A percentile compares a stretch with the other conserved stretches of the same genome.
Evolutionary conservation across 2,329 filamentous ascomycete genomes (phyloP).

Genomic region (Cladobotryum mycophilum): DNA sequence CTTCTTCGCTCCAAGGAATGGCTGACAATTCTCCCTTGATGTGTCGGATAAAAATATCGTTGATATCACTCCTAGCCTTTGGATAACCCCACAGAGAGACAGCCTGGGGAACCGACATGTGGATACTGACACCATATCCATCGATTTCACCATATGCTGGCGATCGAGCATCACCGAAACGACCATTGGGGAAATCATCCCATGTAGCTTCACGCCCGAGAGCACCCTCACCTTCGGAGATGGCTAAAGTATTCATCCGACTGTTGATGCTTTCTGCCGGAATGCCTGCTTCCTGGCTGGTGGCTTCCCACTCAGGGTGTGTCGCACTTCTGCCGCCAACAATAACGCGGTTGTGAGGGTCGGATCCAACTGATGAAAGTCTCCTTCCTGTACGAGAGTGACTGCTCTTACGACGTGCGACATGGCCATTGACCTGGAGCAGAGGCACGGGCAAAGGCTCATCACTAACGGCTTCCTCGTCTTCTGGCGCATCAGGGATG

Average conservation of each 20-base stretch:
- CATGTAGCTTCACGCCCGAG: slow-evolving; percentile 92
- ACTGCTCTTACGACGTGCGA: slow-evolving; percentile 25
- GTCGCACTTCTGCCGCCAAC: slow-evolving; percentile 58
- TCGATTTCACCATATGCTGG: slow-evolving; percentile 95
- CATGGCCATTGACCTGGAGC: slow-evolving; percentile 44
- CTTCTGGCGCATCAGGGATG: slow-evolving; percentile 59
- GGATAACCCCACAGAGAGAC: slow-evolving; percentile 82
- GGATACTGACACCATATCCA: slow-evolving; percentile 93
- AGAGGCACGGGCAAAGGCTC: slow-evolving; percentile 29
- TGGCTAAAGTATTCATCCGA: slow-evolving; percentile 79
- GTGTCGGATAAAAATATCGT: slow-evolving; percentile 71
- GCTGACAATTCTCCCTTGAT: slow-evolving; percentile 72
- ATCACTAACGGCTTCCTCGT: slow-evolving; percentile 46
- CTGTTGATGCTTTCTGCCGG: slow-evolving; percentile 67
- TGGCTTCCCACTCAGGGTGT: slow-evolving; percentile 62
- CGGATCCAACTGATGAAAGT: slow-evolving; percentile 73
- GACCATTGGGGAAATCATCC: slow-evolving; percentile 96
- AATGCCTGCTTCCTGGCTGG: slow-evolving; percentile 70
- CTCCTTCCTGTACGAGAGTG: slow-evolving; percentile 46
- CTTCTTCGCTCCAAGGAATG: slow-evolving; percentile 92
- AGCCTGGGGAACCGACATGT: slow-evolving; percentile 81
- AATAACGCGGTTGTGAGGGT: slow-evolving; percentile 83
- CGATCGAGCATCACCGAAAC: slow-evolving; percentile 89
- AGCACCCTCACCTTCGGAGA: slow-evolving; percentile 86
- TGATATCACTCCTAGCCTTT: slow-evolving; percentile 63